phyloP scores from a whole-genome alignment of 148 eudicot genomes.

The Arbutus unedo region DNA sequence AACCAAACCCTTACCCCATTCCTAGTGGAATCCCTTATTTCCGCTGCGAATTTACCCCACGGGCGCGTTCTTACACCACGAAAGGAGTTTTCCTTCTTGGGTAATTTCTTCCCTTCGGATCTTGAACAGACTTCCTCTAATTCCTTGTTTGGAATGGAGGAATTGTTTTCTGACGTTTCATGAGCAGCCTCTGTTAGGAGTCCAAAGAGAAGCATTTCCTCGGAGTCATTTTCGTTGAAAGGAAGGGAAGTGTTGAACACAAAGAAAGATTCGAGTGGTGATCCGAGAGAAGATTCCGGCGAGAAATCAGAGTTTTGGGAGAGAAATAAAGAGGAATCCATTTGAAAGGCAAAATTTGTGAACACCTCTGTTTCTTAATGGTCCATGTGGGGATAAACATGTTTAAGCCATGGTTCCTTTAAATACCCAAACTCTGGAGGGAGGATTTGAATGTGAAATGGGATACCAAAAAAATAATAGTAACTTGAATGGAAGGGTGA shows the following conservation, averaged over 20 bases:
- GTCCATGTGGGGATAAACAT: not conserved
- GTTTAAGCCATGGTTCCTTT: not conserved
- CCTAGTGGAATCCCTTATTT: slow-evolving; percentile 72
- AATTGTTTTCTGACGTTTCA: slow-evolving; percentile 13
- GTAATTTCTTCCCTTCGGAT: not conserved
- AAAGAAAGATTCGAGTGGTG: slow-evolving; percentile 22
- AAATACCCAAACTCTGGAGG: slow-evolving; percentile 15
- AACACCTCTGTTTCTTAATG: not conserved
- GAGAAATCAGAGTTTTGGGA: slow-evolving; percentile 23
- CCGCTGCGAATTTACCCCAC: slow-evolving; percentile 82
- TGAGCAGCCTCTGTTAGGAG: slow-evolving; percentile 30
- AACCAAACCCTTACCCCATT: slow-evolving; percentile 77
- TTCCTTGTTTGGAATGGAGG: slow-evolving; percentile 19
- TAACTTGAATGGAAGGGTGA: not conserved
- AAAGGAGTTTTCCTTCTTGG: slow-evolving; percentile 29
- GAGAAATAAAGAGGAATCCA: slow-evolving; percentile 26
- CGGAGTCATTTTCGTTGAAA: slow-evolving; percentile 57
- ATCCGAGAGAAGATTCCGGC: slow-evolving; percentile 28
- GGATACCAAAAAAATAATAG: not conserved
- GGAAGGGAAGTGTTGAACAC: slow-evolving; percentile 34
- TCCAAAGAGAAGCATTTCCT: slow-evolving; percentile 61
- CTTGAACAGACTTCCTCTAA: slow-evolving; percentile 35
- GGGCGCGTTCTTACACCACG: slow-evolving; percentile 71
- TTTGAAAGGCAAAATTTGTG: slow-evolving; percentile 14
- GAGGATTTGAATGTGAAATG: slow-evolving; percentile 17